phyloP scores from a whole-genome alignment of 495 filamentous ascomycete genomes.

The Podospora appendiculata region DNA sequence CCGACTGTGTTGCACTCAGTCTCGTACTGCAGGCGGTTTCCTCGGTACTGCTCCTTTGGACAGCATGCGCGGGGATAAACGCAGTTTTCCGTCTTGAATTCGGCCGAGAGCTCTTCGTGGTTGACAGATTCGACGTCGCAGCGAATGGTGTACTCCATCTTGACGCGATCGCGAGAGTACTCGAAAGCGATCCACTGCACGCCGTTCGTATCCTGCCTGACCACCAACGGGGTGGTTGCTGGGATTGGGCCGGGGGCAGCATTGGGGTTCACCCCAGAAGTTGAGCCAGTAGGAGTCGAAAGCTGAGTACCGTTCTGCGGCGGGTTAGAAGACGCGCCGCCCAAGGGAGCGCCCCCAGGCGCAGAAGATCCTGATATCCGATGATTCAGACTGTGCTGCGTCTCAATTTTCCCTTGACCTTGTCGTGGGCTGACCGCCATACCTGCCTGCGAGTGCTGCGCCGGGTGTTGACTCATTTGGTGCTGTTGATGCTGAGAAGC shows the following conservation, averaged over 20 bases:
- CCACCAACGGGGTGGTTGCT: constrained; percentile 92
- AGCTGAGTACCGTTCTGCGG: constrained; percentile 47
- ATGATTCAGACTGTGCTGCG: constrained; percentile 41
- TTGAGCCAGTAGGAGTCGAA: constrained; percentile 37
- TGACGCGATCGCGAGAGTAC: constrained; percentile 93
- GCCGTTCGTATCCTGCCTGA: constrained; percentile 90
- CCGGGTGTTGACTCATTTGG: constrained; percentile 37
- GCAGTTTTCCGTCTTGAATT: constrained; percentile 97
- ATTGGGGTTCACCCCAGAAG: constrained; percentile 64
- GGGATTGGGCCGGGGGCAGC: constrained; percentile 97
- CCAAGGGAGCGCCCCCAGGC: constrained; percentile 39
- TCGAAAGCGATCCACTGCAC: constrained; percentile 99
- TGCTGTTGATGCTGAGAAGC: constrained; percentile 44
- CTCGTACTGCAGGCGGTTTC: constrained; percentile 91
- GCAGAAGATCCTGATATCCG: constrained; percentile 48
- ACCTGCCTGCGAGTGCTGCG: constrained; percentile 39
- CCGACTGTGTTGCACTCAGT: constrained; percentile 98
- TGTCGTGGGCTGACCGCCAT: constrained; percentile 57
- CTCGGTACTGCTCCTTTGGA: constrained; percentile 89
- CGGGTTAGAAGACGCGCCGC: constrained; percentile 29
- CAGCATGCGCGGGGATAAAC: constrained; percentile 95
- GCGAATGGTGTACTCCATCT: constrained; percentile 99
- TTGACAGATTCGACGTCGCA: constrained; percentile 97
- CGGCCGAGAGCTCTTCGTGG: constrained; percentile 70
- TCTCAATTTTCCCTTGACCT: constrained; percentile 48